Evolutionary conservation across 495 filamentous ascomycete species (phyloP), one percentile per base, ranked within the genome.

Genomic region (Xylaria grammica): DNA sequence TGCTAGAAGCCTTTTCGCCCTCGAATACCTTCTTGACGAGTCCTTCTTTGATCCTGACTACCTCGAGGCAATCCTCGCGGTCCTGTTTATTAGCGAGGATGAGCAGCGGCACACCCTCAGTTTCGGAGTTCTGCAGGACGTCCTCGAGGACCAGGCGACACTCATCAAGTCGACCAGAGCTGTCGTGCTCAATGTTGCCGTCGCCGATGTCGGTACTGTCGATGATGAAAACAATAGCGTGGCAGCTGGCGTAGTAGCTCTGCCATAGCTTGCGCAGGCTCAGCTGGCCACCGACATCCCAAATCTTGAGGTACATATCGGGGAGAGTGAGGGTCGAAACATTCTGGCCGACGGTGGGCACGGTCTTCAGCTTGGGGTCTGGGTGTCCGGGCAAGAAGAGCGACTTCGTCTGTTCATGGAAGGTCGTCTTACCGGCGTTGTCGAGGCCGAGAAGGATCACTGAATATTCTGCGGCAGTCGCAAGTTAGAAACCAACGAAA

Each of bases 71-170:
- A 75, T 98, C 96, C 73, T 99, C 95, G 2, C 94, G 82, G 75
- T 99, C 95, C 77, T 99, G 95, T 75, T 99, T 99, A 74, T 99
- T 99, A 44, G 95, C 95, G 65, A 99, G 77, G 49, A 99, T 92
- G 42, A 99, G 79, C 67, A 99, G 82, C 27, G 95, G 95, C 59
- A 99, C 92, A 4, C 94, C 93, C 54, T 90, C 90, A 15, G 94
- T 91, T 69, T 95, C 92, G 32, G 88, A 83, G 77, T 91, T 85
- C 77, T 92, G 87, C 69, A 99, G 81, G 42, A 98, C 94, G 69
- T 88, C 85, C 75, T 97, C 94, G 10, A 97, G 81, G 51, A 97
- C 93, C 61, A 92, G 81, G n/a, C 89, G 84, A 72, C 93, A 97
- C 78, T 97, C 93, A 30, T 91, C 91, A 17, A 99, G 79, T 42